phyloP scores from a whole-genome alignment of 2,329 filamentous ascomycete species.

The Sarocladiaceae sp. region DNA sequence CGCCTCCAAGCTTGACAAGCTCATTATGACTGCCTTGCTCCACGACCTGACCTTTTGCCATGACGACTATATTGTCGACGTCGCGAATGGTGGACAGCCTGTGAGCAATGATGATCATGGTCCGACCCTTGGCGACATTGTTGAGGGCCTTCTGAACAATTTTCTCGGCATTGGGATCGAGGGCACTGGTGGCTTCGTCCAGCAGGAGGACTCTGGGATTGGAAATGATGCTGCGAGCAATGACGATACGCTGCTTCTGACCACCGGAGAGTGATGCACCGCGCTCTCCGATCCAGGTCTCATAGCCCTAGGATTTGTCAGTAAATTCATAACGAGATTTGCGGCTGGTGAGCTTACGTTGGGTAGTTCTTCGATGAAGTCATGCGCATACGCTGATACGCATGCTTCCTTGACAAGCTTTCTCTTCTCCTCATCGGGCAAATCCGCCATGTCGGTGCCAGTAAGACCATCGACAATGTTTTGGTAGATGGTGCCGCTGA shows the following conservation, averaged over 20 bases:
- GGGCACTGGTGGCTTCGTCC: constrained; percentile 65
- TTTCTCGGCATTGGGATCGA: constrained; percentile 40
- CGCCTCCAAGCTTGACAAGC: constrained; percentile 41
- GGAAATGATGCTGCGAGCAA: constrained; percentile 62
- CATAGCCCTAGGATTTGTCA: constrained; percentile 41
- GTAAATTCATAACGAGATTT: not conserved
- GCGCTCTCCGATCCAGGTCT: constrained; percentile 59
- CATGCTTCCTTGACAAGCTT: constrained; percentile 39
- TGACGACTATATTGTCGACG: constrained; percentile 63
- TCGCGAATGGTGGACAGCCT: constrained; percentile 54
- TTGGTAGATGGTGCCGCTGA: constrained; percentile 47
- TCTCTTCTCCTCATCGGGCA: constrained; percentile 41
- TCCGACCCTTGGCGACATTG: constrained; percentile 50
- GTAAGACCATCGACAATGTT: constrained; percentile 47
- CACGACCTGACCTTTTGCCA: constrained; percentile 53
- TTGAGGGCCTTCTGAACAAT: constrained; percentile 54
- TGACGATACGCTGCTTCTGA: constrained; percentile 63
- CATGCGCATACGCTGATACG: constrained; percentile 46
- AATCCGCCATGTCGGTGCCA: constrained; percentile 29
- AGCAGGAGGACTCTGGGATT: constrained; percentile 60
- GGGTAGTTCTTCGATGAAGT: constrained; percentile 47
- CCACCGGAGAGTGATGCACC: constrained; percentile 64
- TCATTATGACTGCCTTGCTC: constrained; percentile 61
- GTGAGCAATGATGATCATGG: constrained; percentile 64
- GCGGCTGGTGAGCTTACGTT: constrained; percentile 16